Base-by-base conservation (phyloP, 768 basidiomycete genomes). In the Sporobolomyces pararoseus region DNA sequence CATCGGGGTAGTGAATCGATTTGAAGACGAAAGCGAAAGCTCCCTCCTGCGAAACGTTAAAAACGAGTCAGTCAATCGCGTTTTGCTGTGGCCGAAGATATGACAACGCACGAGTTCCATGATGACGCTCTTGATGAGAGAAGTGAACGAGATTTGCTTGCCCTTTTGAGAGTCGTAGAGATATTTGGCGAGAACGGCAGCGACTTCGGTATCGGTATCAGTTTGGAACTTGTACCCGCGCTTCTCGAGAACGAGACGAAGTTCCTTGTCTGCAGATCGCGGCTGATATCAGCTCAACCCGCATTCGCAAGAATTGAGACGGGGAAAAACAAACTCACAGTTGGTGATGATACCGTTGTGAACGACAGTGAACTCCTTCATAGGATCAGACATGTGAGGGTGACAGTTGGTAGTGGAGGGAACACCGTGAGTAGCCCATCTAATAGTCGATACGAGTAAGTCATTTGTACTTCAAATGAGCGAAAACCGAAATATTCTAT, bases 321-420 rank as follows among this genome's bases (percentile, higher is more conserved):
- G 25, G 2, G 9, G 13, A 16, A 7, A 9, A 39, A n/a, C n/a
- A 27, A 4, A 60, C 69, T 17, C 82, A 75, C 85, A 87, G 83
- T 96, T 97, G 80, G 95, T 99, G 78, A 98, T 94, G 78, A 98
- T 98, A 78, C 96, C 96, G 76, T 99, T 98, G 85, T 99, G 96
- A 32, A 99, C 94, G 75, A 98, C 82, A 67, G 87, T 86, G 82
- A 99, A 98, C 77, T 97, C 93, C 53, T 79, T 75, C 63, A 80
- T 83, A 31, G 85, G 82, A 77, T 95, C 92, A 21, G 89, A 90
- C 76, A 87, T 87, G 76, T 96, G 86, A 63, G 96, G 96, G 80
- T 99, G 96, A 82, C 95, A 98, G 82, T 99, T 99, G 76, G 84
- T 80, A 62, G 86, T 52, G 3, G 73, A 71, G 10, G 73, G 73